Base-by-base conservation (phyloP, 192 early-diverging fungal genomes). In the Linnemannia zychae region DNA sequence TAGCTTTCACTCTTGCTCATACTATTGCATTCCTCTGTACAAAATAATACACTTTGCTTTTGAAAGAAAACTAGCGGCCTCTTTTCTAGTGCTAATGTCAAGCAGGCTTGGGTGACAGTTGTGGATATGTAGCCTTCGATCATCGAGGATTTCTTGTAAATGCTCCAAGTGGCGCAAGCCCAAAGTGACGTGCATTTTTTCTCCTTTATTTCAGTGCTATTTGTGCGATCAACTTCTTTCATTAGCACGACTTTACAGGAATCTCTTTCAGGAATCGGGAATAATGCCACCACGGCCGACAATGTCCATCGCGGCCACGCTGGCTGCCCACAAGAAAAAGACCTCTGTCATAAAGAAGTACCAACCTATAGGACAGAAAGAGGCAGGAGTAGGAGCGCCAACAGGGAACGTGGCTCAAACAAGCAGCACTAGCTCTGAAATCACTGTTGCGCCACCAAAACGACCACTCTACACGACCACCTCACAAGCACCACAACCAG, bases 301-400 rank as follows among this genome's bases (percentile, higher is more conserved):
- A 38, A 85, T 79, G 77, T 85, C 83, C 12, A 79, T 85, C 36
- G 83, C 77, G 12, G 83, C 83, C 15, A 85, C 83, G 15, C 33
- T 85, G 22, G 83, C 83, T 44, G 83, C 83, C 2, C 83, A 85
- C 52, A 71, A 71, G 24, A 79, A 40, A 0, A 85, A 76, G 28
- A 60, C 77, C 1, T 69, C 74, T 4, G 76, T 71, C 16, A 13
- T 46, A 28, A 71, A 72, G 9, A 85, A 85, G 68, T 74, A 69
- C 49, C 72, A 81, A 28, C 37, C 72, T 20, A 24, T 68, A 63
- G n/a, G 33, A 44, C 36, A 72, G 11, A 0, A 33, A 53, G 18
- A 22, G 37, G 18, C 38, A 36, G 20, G 47, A 16, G 52, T 50
- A 38, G 33, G 20, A 28, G 16, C 40, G 40, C 34, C 71, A 44